phyloP scores from a whole-genome alignment of 768 basidiomycete species.

The Xerocomus potaroensis region DNA sequence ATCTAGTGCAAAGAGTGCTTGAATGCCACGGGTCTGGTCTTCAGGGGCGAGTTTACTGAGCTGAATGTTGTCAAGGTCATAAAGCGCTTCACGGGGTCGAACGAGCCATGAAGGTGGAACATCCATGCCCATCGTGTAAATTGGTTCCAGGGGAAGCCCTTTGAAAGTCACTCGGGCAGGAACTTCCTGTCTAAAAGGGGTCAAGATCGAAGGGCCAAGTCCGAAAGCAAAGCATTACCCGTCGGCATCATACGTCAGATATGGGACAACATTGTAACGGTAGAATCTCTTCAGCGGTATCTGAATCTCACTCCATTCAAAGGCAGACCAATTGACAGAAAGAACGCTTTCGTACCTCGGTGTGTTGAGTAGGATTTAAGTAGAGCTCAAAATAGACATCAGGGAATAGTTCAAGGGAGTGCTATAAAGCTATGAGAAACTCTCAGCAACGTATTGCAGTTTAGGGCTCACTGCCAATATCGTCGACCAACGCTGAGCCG shows the following conservation, averaged over 20 bases:
- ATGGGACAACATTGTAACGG: conserved; percentile 62
- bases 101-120: conserved; percentile 91
- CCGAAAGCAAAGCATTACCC: conserved; percentile 44
- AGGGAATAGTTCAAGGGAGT: conserved; percentile 43
- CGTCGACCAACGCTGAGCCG: conserved; percentile 82
- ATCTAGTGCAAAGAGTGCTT: conserved; percentile 83
- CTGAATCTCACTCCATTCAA: conserved; percentile 34
- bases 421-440: conserved; percentile 9
- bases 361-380: conserved; percentile 63
- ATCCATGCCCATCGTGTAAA: conserved; percentile 93
- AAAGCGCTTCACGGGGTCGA: conserved; percentile 79
- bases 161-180: conserved; percentile 59
- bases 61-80: conserved; percentile 96
- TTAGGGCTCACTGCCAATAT: conserved; percentile 58
- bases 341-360: conserved; percentile 51
- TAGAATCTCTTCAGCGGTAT: conserved; percentile 93
- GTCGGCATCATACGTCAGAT: conserved; percentile 57
- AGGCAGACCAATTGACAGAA: not conserved
- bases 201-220: conserved; percentile 1
- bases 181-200: conserved; percentile 48
- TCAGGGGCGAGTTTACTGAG: conserved; percentile 58
- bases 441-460: not conserved
- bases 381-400: conserved; percentile 71
- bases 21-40: conserved; percentile 51
- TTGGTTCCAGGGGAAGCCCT: conserved; percentile 75